phyloP scores from a whole-genome alignment of 1,284 basidiomycete species.

The Malassezia sp. region DNA sequence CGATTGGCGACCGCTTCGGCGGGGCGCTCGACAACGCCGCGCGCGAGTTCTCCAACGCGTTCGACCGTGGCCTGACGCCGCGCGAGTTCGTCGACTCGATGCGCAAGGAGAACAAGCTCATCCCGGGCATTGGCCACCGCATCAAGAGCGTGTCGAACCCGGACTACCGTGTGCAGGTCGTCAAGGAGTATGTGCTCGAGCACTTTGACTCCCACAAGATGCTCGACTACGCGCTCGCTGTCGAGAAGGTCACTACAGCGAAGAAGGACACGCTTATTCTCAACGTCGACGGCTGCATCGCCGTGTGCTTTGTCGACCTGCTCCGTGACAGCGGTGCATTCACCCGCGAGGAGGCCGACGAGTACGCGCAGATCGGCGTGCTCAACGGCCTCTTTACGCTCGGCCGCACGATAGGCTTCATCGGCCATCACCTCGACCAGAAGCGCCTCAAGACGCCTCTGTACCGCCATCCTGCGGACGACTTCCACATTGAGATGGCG shows the following conservation, averaged over 20 bases:
- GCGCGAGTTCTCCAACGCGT: conserved; percentile 69
- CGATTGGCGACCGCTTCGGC: conserved; percentile 95
- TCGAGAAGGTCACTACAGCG: conserved; percentile 91
- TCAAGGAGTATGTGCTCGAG: conserved; percentile 91
- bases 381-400: conserved; percentile 95
- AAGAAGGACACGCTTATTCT: conserved; percentile 76
- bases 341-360: conserved; percentile 86
- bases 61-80: conserved; percentile 80
- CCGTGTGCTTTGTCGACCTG: conserved; percentile 93
- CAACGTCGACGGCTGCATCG: conserved; percentile 85
- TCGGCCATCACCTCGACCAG: conserved; percentile 88
- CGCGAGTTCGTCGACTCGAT: conserved; percentile 95
- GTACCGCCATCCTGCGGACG: conserved; percentile 48
- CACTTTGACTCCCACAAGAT: conserved; percentile 69
- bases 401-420: conserved; percentile 93
- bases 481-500: conserved; percentile 44
- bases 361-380: conserved; percentile 84
- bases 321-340: conserved; percentile 87
- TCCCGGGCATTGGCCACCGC: conserved; percentile 98
- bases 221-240: conserved; percentile 94
- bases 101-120: conserved; percentile 90
- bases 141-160: conserved; percentile 65
- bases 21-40: conserved; percentile 98
- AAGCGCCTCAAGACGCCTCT: conserved; percentile 55
- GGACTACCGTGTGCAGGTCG: conserved; percentile 72